phyloP scores from a whole-genome alignment of 169 alveolate species.

The Plasmodium knowlesi region DNA sequence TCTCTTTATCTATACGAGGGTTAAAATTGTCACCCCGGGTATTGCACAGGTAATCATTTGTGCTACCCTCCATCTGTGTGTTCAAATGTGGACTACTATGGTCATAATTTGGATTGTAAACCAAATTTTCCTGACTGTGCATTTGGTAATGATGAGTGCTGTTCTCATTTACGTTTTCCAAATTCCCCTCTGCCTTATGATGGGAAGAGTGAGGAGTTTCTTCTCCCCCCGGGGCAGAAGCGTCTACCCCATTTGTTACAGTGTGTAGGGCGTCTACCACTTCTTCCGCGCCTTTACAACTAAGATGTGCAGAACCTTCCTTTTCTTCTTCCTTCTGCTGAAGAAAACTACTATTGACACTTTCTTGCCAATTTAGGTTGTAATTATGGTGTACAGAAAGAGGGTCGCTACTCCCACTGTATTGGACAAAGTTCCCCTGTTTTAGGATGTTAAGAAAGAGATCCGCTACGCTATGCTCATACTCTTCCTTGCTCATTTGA shows the following conservation, averaged over 20 bases:
- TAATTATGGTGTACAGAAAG: not conserved
- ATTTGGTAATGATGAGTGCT: not conserved
- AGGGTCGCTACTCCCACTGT: not conserved
- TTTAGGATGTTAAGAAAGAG: slow-evolving; percentile 12
- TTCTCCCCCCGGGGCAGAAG: not conserved
- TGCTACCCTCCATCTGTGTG: not conserved
- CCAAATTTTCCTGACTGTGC: not conserved
- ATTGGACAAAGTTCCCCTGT: not conserved
- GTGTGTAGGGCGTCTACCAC: not conserved
- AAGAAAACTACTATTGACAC: not conserved
- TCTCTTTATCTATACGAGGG: not conserved
- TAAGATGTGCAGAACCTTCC: not conserved
- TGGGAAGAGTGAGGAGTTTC: not conserved
- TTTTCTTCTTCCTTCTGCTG: not conserved
- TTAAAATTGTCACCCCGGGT: not conserved
- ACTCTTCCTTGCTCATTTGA: slow-evolving; percentile 35
- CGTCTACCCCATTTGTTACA: not conserved
- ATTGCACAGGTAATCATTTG: not conserved
- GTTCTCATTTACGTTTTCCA: not conserved
- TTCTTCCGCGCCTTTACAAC: not conserved
- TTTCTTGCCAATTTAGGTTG: not conserved
- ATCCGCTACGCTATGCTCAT: not conserved
- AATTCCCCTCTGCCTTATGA: not conserved
- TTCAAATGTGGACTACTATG: not conserved
- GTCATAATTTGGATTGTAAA: too few species aligned